Evolutionary conservation across 2,329 filamentous ascomycete species (phyloP).

Genomic region (Talaromyces piceae): DNA sequence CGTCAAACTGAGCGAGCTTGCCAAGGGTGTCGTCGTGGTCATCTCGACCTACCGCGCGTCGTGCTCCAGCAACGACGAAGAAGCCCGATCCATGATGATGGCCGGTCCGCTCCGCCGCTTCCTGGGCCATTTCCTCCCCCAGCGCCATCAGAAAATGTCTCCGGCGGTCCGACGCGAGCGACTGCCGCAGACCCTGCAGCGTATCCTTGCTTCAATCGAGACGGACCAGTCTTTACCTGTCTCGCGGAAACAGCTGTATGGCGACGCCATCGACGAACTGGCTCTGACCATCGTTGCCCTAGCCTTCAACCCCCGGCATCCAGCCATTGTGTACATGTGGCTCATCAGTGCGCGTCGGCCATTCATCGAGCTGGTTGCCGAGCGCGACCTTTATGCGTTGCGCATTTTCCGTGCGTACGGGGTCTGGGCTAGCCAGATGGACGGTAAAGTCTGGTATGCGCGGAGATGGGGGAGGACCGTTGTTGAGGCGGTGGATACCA

Average conservation of each 20-base stretch:
- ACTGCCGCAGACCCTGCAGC: background rate
- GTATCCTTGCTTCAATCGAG: background rate
- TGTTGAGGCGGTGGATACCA: background rate
- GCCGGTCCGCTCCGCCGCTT: constrained; percentile 1
- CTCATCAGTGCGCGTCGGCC: constrained; percentile 3
- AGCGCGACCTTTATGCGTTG: background rate
- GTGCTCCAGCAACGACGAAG: background rate
- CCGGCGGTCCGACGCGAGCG: background rate
- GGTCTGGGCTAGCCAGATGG: background rate
- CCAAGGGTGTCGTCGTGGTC: constrained; percentile 5
- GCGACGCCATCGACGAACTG: constrained; percentile 2
- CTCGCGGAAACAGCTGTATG: background rate
- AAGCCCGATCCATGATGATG: constrained; percentile 2
- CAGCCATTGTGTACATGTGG: constrained; percentile 7
- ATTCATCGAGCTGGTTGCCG: constrained; percentile 1
- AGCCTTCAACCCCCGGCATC: background rate
- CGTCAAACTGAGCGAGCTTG: constrained; percentile 5
- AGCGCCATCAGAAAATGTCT: constrained; percentile 3
- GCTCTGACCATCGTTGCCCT: background rate
- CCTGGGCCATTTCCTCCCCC: constrained; percentile 3
- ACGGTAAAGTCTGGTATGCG: constrained; percentile 4
- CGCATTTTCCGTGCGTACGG: constrained; percentile 5
- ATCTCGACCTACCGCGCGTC: background rate
- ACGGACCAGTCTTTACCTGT: background rate
- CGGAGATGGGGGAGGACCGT: background rate